These are phyloP conservation scores for Salix dunnii DNA, from an alignment of 345 rosid species.

Conservation along the genomic window DNA sequence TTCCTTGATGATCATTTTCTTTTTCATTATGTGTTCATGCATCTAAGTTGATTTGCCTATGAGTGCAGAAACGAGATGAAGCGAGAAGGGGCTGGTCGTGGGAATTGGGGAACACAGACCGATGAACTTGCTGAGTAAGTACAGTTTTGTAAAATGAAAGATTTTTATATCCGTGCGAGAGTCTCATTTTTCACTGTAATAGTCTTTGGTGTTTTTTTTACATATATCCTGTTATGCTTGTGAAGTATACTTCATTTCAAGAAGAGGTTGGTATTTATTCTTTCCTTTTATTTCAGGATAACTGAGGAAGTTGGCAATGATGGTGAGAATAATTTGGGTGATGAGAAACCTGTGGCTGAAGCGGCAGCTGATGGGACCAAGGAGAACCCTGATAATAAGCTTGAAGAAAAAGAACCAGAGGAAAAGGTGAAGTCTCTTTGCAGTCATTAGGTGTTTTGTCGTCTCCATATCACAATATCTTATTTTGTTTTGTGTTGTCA, in stretches of 20 bases:
- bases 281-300: slow-evolving; percentile 3
- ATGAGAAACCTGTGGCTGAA: slow-evolving; percentile 18
- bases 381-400: slow-evolving; percentile 11
- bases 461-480: background rate
- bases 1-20: background rate
- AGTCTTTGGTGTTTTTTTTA: background rate
- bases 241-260: background rate
- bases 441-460: background rate
- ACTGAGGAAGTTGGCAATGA: slow-evolving; percentile 22
- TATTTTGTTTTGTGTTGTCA: background rate
- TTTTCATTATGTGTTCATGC: background rate
- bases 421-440: slow-evolving; percentile 14
- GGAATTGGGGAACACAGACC: slow-evolving; percentile 27
- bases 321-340: slow-evolving; percentile 13
- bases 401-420: slow-evolving; percentile 21
- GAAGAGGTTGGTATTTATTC: background rate
- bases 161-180: background rate
- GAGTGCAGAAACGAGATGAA: slow-evolving; percentile 20
- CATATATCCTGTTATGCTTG: background rate
- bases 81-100: slow-evolving; percentile 26
- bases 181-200: background rate
- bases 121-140: slow-evolving; percentile 27
- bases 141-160: background rate
- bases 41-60: background rate
- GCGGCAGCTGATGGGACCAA: slow-evolving; percentile 12